Evolutionary conservation across 1,139 yeast species (phyloP).

Genomic region (Pichia terricola): DNA sequence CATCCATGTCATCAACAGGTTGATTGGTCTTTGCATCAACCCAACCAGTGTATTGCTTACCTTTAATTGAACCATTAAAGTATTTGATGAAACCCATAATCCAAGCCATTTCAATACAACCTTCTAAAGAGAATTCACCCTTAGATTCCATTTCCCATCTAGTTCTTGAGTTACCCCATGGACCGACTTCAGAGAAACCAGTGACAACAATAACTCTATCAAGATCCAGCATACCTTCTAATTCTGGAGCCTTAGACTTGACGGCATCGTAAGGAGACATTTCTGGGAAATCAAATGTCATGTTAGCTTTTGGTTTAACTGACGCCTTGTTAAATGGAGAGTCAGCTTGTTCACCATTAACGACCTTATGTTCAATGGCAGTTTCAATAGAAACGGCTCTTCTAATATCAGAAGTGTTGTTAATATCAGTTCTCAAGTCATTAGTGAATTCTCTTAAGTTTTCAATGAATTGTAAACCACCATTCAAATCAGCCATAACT

Average conservation of each 20-base stretch:
- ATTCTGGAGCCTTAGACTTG: slow-evolving; percentile 59
- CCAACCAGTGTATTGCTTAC: slow-evolving; percentile 89
- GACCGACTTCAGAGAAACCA: slow-evolving; percentile 97
- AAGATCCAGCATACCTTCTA: slow-evolving; percentile 87
- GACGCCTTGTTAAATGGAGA: slow-evolving; percentile 69
- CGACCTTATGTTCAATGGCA: slow-evolving; percentile 84
- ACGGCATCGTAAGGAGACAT: slow-evolving; percentile 70
- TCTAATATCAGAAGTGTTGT: slow-evolving; percentile 84
- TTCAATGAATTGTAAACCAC: slow-evolving; percentile 92
- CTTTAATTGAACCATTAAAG: slow-evolving; percentile 81
- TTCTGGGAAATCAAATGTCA: slow-evolving; percentile 87
- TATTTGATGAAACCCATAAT: slow-evolving; percentile 96
- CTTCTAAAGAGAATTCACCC: slow-evolving; percentile 96
- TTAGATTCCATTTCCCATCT: slow-evolving; percentile 99
- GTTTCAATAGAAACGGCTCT: slow-evolving; percentile 93
- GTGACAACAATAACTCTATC: slow-evolving; percentile 90
- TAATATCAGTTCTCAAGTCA: slow-evolving; percentile 69
- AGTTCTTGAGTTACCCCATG: slow-evolving; percentile 99
- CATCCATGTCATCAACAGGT: slow-evolving; percentile 91
- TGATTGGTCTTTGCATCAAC: slow-evolving; percentile 86
- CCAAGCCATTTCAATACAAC: slow-evolving; percentile 99
- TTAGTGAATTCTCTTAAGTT: slow-evolving; percentile 85
- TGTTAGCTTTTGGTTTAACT: slow-evolving; percentile 88
- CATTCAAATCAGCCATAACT: slow-evolving; percentile 95
- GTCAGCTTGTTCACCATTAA: slow-evolving; percentile 85